These are phyloP conservation scores for Pezizomycotina sp. DNA, from an alignment of 2,329 filamentous ascomycete species.

Conservation along the genomic window DNA sequence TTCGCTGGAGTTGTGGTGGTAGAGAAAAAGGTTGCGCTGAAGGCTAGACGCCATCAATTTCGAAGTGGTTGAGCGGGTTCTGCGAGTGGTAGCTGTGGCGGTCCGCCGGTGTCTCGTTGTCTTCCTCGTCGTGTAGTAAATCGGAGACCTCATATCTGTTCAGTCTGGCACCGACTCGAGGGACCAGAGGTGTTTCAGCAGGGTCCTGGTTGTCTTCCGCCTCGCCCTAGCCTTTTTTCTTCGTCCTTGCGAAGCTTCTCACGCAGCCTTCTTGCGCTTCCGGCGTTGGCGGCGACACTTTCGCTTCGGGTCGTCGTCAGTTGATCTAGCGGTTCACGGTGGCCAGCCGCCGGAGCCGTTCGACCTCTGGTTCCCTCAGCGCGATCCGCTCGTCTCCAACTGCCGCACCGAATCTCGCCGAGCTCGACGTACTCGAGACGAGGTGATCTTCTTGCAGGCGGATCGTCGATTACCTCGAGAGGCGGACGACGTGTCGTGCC, in stretches of 20 bases:
- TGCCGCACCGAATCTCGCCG: slow-evolving; percentile 87
- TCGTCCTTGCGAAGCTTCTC: slow-evolving; percentile 25
- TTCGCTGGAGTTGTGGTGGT: too few species aligned
- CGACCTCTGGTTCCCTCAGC: slow-evolving; percentile 61
- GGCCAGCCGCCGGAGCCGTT: slow-evolving; percentile 26
- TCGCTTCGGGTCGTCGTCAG: slow-evolving; percentile 43
- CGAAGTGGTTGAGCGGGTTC: too few species aligned
- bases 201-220: slow-evolving; percentile 15
- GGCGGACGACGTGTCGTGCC: slow-evolving; percentile 86
- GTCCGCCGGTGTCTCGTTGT: slow-evolving; percentile 8
- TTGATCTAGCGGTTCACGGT: slow-evolving; percentile 41
- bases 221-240: slow-evolving; percentile 22
- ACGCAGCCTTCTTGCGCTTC: slow-evolving; percentile 22
- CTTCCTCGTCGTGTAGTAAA: slow-evolving; percentile 17
- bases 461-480: slow-evolving; percentile 97
- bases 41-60: too few species aligned
- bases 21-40: too few species aligned
- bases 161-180: slow-evolving; percentile 25
- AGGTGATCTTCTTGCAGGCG: slow-evolving; percentile 96
- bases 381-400: slow-evolving; percentile 72
- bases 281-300: slow-evolving; percentile 33
- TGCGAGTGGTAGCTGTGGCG: too few species aligned
- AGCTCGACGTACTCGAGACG: slow-evolving; percentile 89
- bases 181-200: slow-evolving; percentile 27
- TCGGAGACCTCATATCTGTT: slow-evolving; percentile 20